phyloP scores from a whole-genome alignment of 257 asterid genomes.

The Solanum medicagineum region DNA sequence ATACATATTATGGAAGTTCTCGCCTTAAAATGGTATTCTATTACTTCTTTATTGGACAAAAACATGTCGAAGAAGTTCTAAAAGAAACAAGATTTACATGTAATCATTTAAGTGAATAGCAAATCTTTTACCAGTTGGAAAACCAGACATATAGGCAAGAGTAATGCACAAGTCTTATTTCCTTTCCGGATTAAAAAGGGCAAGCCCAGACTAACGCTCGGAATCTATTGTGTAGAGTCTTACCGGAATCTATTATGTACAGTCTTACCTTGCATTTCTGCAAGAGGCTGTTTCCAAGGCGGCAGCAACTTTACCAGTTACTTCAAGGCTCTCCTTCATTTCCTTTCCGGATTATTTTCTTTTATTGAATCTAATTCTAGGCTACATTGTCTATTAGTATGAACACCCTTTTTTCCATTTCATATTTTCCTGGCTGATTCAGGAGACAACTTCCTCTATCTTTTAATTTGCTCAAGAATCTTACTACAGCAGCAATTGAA shows the following conservation, averaged over 20 bases:
- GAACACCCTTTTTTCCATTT: neutral
- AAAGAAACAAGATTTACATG: neutral
- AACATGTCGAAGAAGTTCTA: neutral
- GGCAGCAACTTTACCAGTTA: too few relatives aligned
- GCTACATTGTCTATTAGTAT: neutral
- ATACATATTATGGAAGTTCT: neutral
- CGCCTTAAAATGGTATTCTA: neutral
- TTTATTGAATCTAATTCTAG: neutral
- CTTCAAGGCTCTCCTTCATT: too few relatives aligned
- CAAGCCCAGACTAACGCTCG: too few relatives aligned
- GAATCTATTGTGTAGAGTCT: too few relatives aligned
- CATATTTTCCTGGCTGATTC: neutral
- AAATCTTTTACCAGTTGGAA: neutral
- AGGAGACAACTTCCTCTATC: neutral
- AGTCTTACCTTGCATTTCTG: too few relatives aligned
- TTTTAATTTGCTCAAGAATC: neutral
- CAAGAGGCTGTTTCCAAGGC: too few relatives aligned
- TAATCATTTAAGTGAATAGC: neutral
- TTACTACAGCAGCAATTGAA: slow-evolving; percentile 57
- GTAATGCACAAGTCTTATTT: neutral
- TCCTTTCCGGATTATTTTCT: neutral
- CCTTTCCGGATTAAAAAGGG: neutral
- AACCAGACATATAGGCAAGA: neutral
- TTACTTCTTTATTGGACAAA: neutral
- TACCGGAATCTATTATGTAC: too few relatives aligned